Percentiles rank a stretch among this genome's conserved stretches.
Conservation (phyloP, 2,329 filamentous ascomycete species). For the Aspergillus carbonarius region DNA sequence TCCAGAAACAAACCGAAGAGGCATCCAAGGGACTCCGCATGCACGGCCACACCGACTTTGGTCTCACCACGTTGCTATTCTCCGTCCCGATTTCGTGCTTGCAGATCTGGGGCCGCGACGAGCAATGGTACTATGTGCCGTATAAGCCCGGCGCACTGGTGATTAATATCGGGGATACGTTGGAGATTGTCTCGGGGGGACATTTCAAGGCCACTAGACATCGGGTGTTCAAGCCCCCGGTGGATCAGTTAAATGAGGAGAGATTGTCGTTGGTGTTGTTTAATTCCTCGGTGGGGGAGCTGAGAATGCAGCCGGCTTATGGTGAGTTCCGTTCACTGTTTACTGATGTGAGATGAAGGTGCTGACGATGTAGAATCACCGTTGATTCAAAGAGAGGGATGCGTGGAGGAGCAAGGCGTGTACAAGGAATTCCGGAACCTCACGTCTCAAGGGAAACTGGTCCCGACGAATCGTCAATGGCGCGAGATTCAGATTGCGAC, state of each 20-base stretch:
- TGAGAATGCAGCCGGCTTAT: slow-evolving; percentile 45
- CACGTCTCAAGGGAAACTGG: slow-evolving; percentile 41
- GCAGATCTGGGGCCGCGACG: slow-evolving; percentile 47
- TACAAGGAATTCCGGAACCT: slow-evolving; percentile 49
- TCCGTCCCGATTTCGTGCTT: slow-evolving; percentile 49
- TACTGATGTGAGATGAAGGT: too few relatives aligned
- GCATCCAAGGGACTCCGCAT: slow-evolving; percentile 42
- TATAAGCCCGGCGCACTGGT: slow-evolving; percentile 49
- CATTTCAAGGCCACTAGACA: slow-evolving; percentile 50
- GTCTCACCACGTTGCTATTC: slow-evolving; percentile 48
- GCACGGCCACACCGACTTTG: slow-evolving; percentile 52
- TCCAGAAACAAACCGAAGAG: slow-evolving; percentile 35
- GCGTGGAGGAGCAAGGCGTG: slow-evolving; percentile 45
- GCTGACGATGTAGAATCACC: slow-evolving; percentile 29
- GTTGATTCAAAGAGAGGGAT: slow-evolving; percentile 45
- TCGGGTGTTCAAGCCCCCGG: slow-evolving; percentile 45
- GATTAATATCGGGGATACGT: slow-evolving; percentile 50
- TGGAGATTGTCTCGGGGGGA: slow-evolving; percentile 49
- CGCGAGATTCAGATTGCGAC: slow-evolving; percentile 52
- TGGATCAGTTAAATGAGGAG: slow-evolving; percentile 34
- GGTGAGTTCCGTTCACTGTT: too few relatives aligned
- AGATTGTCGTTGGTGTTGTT: slow-evolving; percentile 42
- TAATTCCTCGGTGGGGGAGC: slow-evolving; percentile 48
- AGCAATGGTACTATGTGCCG: slow-evolving; percentile 49
- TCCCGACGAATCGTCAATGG: slow-evolving; percentile 50